phyloP scores from a whole-genome alignment of 306 rosid genomes.

The Neltuma alba region DNA sequence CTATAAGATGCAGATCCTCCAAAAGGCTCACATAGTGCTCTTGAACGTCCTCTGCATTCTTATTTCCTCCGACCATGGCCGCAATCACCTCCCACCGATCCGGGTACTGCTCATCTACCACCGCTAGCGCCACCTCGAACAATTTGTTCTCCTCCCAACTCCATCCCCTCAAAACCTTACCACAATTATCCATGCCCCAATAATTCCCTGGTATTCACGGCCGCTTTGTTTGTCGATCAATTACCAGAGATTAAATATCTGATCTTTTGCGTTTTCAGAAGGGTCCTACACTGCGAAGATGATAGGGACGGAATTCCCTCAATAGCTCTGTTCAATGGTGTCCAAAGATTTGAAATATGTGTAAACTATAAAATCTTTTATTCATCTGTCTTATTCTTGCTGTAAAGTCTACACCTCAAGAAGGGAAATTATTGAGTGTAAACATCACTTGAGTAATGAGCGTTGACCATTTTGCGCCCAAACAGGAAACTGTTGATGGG shows the following conservation, averaged over 20 bases:
- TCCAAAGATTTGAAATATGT: background rate
- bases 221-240: background rate
- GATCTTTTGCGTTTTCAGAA: constrained; percentile 8
- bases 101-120: constrained; percentile 54
- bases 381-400: background rate
- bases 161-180: constrained; percentile 53
- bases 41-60: constrained; percentile 68
- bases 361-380: background rate
- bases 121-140: constrained; percentile 80
- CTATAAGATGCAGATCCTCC: constrained; percentile 78
- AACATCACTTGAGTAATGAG: constrained; percentile 1
- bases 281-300: constrained; percentile 18
- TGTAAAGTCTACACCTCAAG: constrained; percentile 7
- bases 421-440: background rate
- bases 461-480: constrained; percentile 32
- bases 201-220: background rate
- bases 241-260: constrained; percentile 4
- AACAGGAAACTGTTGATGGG: constrained; percentile 45
- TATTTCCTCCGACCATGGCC: constrained; percentile 22
- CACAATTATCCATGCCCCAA: constrained; percentile 28
- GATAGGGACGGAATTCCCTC: background rate
- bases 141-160: constrained; percentile 88
- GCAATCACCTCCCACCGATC: constrained; percentile 18
- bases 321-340: background rate
- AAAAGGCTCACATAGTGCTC: constrained; percentile 49